phyloP scores from a whole-genome alignment of 2,329 filamentous ascomycete genomes.

The Phaeophleospora eucalypticola region DNA sequence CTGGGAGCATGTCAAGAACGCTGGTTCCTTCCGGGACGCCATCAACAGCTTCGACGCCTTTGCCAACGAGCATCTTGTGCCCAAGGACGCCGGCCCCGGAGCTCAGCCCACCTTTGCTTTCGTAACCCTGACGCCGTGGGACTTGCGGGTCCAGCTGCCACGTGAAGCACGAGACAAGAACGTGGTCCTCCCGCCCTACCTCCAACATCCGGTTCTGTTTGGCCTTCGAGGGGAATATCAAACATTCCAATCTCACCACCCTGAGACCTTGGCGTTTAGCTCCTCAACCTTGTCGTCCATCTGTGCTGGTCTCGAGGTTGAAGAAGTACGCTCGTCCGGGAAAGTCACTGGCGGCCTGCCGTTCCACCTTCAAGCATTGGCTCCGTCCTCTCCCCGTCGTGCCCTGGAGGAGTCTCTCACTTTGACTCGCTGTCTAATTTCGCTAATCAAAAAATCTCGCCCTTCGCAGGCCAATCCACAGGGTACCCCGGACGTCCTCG shows the following conservation, averaged over 20 bases:
- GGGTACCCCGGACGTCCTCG: conserved; percentile 92
- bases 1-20: conserved; percentile 98
- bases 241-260: conserved; percentile 96
- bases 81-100: conserved; percentile 64
- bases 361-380: conserved; percentile 93
- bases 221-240: conserved; percentile 97
- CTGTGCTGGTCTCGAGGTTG: conserved; percentile 94
- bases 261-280: conserved; percentile 93
- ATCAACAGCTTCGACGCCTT: conserved; percentile 93
- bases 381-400: conserved; percentile 88
- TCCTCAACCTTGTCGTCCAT: conserved; percentile 96
- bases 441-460: conserved; percentile 93
- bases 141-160: conserved; percentile 93
- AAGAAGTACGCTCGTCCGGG: conserved; percentile 93
- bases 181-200: conserved; percentile 90
- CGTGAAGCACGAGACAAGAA: conserved; percentile 97
- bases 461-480: conserved; percentile 59
- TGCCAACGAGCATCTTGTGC: conserved; percentile 82
- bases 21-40: conserved; percentile 94
- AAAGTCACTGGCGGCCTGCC: conserved; percentile 98
- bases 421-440: conserved; percentile 83
- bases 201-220: conserved; percentile 96
- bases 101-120: conserved; percentile 75
- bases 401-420: conserved; percentile 98
- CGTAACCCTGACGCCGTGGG: conserved; percentile 97